Evolutionary conservation across 352 stramenopile genomes (phyloP), one percentile per base, ranked within the genome.

Genomic region (Globisporangium solare): DNA sequence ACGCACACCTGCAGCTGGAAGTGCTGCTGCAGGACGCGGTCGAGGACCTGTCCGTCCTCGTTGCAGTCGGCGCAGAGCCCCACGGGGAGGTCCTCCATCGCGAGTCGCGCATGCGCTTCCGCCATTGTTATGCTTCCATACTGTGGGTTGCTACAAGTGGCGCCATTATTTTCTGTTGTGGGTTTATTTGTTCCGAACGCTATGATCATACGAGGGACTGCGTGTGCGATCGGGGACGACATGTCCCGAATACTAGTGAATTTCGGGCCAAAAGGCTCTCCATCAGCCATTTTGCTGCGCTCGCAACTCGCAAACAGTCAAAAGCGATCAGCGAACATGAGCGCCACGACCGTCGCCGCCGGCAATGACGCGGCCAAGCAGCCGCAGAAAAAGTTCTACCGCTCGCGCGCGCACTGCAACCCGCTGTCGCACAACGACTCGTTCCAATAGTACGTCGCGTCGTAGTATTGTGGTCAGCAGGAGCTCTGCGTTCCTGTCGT

Each of bases 341-440:
- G 56, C 54, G 35, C 54, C 18, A 11, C 56, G 35, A 21, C 54
- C 14, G 18, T 42, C 22, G 21, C 35, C 18, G 20, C 56, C 40
- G 64, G 70, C 32, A 48, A 24, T 35, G 51, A 55, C 49, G 64
- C 70, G 42, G 57, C 51, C 51, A 88, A 80, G 58, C 66, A 74
- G 53, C 88, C 89, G 47, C 85, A 98, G 77, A 99, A 99, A 74
- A 98, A 97, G 70, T 98, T 97, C 69, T 99, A 98, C 72, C 88
- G 96, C 42, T 94, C 87, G 70, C 86, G 96, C 35, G 96, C 96
- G 18, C 96, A 99, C 71, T 98, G 92, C 76, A 99, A 99, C 73
- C 96, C 96, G 32, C 74, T 99, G 32, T 97, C 89, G 20, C 92
- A 98, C 74, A 99, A 98, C 76, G 93, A 99, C 74, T 86, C 81